These are phyloP conservation scores for Xylaria cubensis DNA, from an alignment of 495 filamentous ascomycete species.

Conservation along the genomic window DNA sequence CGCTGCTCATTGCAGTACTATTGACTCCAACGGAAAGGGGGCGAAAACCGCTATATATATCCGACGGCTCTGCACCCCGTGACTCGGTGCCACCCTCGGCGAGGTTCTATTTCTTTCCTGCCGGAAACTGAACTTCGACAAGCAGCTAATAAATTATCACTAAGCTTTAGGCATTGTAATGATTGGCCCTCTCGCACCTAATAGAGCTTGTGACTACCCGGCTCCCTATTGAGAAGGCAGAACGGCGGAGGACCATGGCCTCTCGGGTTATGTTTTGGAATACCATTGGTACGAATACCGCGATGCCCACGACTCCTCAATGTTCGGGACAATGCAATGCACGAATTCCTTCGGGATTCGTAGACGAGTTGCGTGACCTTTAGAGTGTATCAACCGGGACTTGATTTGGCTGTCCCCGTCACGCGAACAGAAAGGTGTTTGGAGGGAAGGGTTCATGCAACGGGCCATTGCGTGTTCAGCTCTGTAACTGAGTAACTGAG, in stretches of 20 bases:
- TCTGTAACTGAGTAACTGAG: conserved; percentile 20
- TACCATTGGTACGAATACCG: neutral
- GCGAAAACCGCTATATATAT: conserved; percentile 26
- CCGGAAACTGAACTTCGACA: neutral
- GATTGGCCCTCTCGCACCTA: neutral
- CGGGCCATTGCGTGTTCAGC: conserved; percentile 25
- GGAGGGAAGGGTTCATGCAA: conserved; percentile 19
- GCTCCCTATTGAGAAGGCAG: neutral
- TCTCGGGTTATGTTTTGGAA: neutral
- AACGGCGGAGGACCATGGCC: neutral
- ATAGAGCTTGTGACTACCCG: neutral
- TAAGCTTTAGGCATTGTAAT: neutral
- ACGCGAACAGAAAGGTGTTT: conserved; percentile 19
- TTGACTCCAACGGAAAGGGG: conserved; percentile 3
- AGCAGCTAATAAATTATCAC: neutral
- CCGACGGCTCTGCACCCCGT: conserved; percentile 28
- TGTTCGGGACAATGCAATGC: conserved; percentile 24
- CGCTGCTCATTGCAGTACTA: conserved; percentile 8
- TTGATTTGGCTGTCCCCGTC: conserved; percentile 15
- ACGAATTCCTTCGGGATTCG: conserved; percentile 14
- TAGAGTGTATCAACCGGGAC: conserved; percentile 1
- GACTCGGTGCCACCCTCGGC: conserved; percentile 21
- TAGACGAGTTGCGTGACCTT: conserved; percentile 18
- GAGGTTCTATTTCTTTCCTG: neutral
- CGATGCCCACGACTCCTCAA: conserved; percentile 5